phyloP scores from a whole-genome alignment of 805 yeast genomes.

The Yamadazyma endophytica region DNA sequence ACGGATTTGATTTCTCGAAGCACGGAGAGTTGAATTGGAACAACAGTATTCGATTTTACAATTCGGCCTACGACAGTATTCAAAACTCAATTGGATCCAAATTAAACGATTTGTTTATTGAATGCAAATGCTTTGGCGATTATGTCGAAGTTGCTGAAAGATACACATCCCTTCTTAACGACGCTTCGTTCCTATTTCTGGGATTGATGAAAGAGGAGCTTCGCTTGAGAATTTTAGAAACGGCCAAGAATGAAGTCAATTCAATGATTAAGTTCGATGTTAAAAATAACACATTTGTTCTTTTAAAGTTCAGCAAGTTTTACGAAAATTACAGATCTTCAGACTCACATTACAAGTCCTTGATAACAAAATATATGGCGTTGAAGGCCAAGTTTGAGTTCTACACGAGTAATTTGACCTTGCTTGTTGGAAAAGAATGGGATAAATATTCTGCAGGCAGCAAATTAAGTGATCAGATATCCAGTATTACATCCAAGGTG shows the following conservation, averaged over 20 bases:
- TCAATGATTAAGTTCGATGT: conserved; percentile 13
- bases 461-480: conserved; percentile 49
- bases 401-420: conserved; percentile 17
- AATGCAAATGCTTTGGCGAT: conserved; percentile 24
- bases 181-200: conserved; percentile 13
- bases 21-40: conserved; percentile 27
- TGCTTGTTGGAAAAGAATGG: conserved; percentile 30
- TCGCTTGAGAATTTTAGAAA: conserved; percentile 26
- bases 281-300: conserved; percentile 1
- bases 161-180: conserved; percentile 15
- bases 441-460: conserved; percentile 47
- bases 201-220: conserved; percentile 32
- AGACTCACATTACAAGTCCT: neutral
- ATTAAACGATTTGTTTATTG: conserved; percentile 22
- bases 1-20: conserved; percentile 29
- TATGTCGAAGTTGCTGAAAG: conserved; percentile 20
- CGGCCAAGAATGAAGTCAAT: conserved; percentile 24
- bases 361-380: conserved; percentile 15
- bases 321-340: neutral
- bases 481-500: conserved; percentile 41
- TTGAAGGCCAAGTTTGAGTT: conserved; percentile 18
- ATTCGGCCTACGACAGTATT: conserved; percentile 15
- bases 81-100: conserved; percentile 17
- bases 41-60: conserved; percentile 23
- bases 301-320: conserved; percentile 1